A percentile compares a stretch with the other conserved stretches of the same genome.
phyloP scores from a whole-genome alignment of 1,284 basidiomycete species.

The Mycosarcoma maydis region DNA sequence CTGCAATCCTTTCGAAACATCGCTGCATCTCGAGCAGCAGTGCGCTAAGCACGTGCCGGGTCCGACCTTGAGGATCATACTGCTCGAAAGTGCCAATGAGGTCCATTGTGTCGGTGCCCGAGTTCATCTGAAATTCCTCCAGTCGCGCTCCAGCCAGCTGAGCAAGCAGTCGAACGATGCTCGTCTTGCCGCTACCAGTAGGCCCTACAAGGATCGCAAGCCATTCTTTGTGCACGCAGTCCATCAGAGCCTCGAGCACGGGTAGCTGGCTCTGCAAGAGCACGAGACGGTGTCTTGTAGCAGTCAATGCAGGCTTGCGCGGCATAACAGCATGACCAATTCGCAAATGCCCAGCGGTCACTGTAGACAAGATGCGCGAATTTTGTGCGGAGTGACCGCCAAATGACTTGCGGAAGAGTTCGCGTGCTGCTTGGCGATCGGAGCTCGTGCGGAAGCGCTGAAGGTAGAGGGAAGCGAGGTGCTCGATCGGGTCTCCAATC shows the following conservation, averaged over 20 bases:
- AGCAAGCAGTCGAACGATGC: conserved; percentile 78
- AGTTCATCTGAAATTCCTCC: conserved; percentile 82
- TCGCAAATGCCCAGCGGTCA: conserved; percentile 73
- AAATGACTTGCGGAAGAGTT: conserved; percentile 77
- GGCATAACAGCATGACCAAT: conserved; percentile 76
- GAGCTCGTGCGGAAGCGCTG: conserved; percentile 81
- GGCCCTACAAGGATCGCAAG: conserved; percentile 86
- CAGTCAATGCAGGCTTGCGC: conserved; percentile 67
- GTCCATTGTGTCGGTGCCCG: conserved; percentile 90
- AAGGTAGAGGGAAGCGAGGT: conserved; percentile 72
- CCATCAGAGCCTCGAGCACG: conserved; percentile 79
- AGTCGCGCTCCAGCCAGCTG: conserved; percentile 76
- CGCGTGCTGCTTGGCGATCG: conserved; percentile 75
- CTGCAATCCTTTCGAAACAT: conserved; percentile 10
- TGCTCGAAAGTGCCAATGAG: conserved; percentile 97
- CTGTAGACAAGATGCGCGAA: conserved; percentile 67
- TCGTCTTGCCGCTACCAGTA: conserved; percentile 81
- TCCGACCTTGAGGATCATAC: conserved; percentile 65
- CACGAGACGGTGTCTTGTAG: conserved; percentile 44
- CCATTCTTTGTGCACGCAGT: conserved; percentile 82
- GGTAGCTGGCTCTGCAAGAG: conserved; percentile 77
- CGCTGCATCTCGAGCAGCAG: conserved; percentile 26
- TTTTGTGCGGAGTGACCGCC: conserved; percentile 56
- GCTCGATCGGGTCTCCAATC: conserved; percentile 65
- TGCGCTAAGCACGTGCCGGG: conserved; percentile 10